Base-by-base conservation (phyloP, 202 grass and related monocot genomes). In the Bolboschoenoplectus hybrid region DNA sequence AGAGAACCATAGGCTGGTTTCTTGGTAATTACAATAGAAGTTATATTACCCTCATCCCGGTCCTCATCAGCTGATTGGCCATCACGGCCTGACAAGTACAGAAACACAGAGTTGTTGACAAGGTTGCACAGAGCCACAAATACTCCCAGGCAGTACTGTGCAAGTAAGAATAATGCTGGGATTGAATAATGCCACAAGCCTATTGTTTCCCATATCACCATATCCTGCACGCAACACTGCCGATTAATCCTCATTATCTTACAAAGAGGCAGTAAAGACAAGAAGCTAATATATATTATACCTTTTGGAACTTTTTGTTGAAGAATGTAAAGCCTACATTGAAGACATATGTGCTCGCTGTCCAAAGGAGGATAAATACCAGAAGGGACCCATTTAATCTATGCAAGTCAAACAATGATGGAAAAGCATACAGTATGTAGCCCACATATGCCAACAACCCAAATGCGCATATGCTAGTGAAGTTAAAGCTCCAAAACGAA, bases 121-220 rank as follows among this genome's bases (percentile, higher is more conserved):
- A 98, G 95, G 88, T 98, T 98, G 85, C 93, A 95, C 82, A 98
- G 77, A 86, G 95, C 95, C 56, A 98, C 93, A 91, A 98, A 95
- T 20, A 95, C 93, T 85, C 95, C 95, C 82, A 98, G 95, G 84
- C 93, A 95, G 89, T 92, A 98, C 83, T 98, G 95, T 81, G 95
- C 93, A 65, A 98, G 91, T 85, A 98, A 85, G 91, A 95, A 98
- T 81, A 98, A 91, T 65, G 93, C 95, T 64, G 95, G 95, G 87
- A 98, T 92, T 81, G 95, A 91, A 88, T 98, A 98, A 84, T 98
- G 95, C 95, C 95, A 98, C 60, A 98, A 84, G 46, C 95, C 95
- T 89, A 98, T 91, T 82, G 95, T 98, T 86, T 98, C 95, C 95
- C 95, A 98, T 82, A 98, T 89, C 88, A 93, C 84, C 91, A 95